Conservation (phyloP, 768 basidiomycete genomes). For the Boletus bicolor region DNA sequence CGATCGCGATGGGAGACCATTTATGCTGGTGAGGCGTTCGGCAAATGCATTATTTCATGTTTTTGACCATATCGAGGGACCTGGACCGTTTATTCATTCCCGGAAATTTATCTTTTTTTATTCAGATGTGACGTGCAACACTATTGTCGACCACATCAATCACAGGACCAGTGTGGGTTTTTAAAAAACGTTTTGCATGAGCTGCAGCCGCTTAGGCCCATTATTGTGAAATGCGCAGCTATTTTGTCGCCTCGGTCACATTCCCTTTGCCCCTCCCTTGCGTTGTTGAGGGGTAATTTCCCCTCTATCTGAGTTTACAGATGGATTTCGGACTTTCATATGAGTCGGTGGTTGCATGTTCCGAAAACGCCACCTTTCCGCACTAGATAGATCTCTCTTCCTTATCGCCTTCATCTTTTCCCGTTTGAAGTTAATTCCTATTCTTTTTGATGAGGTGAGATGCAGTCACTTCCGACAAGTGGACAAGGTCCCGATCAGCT, state of each 20-base stretch:
- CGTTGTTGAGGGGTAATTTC: slow-evolving; percentile 15
- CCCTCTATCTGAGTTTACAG: slow-evolving; percentile 30
- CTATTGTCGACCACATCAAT: slow-evolving; percentile 13
- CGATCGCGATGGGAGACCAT: slow-evolving; percentile 25
- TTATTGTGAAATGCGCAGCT: slow-evolving; percentile 9
- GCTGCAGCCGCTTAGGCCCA: slow-evolving; percentile 7
- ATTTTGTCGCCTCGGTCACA: slow-evolving; percentile 5
- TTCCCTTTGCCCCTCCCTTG: slow-evolving; percentile 6
- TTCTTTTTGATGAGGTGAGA: slow-evolving; percentile 16
- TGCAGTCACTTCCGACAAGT: slow-evolving; percentile 13
- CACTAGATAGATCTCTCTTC: slow-evolving; percentile 12
- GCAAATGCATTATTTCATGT: slow-evolving; percentile 22
- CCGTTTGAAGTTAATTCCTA: slow-evolving; percentile 16
- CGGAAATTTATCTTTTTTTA: slow-evolving; percentile 16
- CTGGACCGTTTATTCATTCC: slow-evolving; percentile 26
- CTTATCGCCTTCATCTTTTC: slow-evolving; percentile 24
- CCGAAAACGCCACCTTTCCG: slow-evolving; percentile 23
- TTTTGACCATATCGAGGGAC: slow-evolving; percentile 28
- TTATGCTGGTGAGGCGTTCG: slow-evolving; percentile 24
- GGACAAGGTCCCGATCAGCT: slow-evolving; percentile 15
- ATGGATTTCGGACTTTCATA: slow-evolving; percentile 31
- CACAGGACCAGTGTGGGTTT: slow-evolving; percentile 3
- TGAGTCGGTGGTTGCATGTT: slow-evolving; percentile 24
- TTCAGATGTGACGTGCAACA: slow-evolving; percentile 20
- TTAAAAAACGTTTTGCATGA: slow-evolving; percentile 8